Base-by-base conservation (phyloP, 1,139 yeast genomes). In the Nakaseomyces bracarensis region DNA sequence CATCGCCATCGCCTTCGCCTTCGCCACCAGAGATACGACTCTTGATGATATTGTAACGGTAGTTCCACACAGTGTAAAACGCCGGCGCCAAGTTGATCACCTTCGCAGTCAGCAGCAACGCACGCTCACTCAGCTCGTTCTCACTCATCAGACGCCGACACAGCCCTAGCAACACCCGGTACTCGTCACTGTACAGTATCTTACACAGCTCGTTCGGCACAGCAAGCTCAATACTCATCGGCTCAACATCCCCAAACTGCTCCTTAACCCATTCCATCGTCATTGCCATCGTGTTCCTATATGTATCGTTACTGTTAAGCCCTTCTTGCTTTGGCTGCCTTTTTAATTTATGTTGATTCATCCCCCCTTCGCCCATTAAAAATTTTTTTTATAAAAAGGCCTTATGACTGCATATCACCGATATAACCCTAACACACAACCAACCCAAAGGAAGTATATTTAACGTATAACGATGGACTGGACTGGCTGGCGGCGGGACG, bases 31-130 rank as follows among this genome's bases (percentile, higher is more conserved):
- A n/a, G n/a, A n/a, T n/a, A n/a, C 57, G 58, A 10, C 7, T 18
- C 26, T 6, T 5, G 36, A 86, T 62, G 11, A 79, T 76, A 46
- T 78, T 71, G 47, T 67, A 77, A 14, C 97, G 68, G 63, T 82
- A 91, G 44, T 73, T 72, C 97, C 98, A 91, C 1, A 81, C 81
- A 0, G 96, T 82, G 60, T 91, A 91, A 62, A 89, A 96, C 0
- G 96, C 95, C 0, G 97, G 91, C 40, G 85, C 78, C 46, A 74
- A 56, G 13, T 67, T 74, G 43, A 93, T 79, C 3, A 83, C 81
- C 29, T 65, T 62, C 21, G 72, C 70, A 0, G 95, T 82, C 37
- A 87, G 63, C 21, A 71, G 71, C 29, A 86, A 63, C 0, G 95
- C 89, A 45, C 97, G 67, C 38, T 74, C 79, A 1, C 87, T 74